Conservation (phyloP, 495 filamentous ascomycete species). For the Aspergillus diversus region DNA sequence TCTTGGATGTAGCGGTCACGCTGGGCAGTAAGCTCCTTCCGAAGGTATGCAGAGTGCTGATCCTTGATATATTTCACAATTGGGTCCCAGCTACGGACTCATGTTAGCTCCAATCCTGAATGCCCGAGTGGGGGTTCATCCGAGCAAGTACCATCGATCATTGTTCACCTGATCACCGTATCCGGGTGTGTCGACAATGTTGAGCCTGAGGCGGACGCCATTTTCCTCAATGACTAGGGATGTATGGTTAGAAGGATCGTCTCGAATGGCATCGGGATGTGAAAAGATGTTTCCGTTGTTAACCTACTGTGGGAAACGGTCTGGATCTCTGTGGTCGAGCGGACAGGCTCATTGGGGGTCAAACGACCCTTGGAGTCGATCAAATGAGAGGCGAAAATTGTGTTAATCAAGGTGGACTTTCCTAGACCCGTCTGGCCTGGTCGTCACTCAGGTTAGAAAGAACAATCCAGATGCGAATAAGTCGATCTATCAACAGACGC, state of each 20-base stretch:
- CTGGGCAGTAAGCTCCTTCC: conserved; percentile 99
- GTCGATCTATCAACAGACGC: not conserved
- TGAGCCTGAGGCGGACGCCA: conserved; percentile 74
- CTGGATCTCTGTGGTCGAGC: conserved; percentile 96
- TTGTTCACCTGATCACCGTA: conserved; percentile 85
- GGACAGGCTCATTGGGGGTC: conserved; percentile 86
- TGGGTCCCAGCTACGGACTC: conserved; percentile 68
- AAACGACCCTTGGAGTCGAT: conserved; percentile 98
- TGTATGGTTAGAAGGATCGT: conserved; percentile 23
- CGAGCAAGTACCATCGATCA: conserved; percentile 64
- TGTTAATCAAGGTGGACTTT: conserved; percentile 99
- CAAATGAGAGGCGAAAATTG: conserved; percentile 99
- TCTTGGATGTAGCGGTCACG: conserved; percentile 99
- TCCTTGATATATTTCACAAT: conserved; percentile 99
- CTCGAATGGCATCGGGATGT: not conserved
- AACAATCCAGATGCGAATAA: conserved; percentile 1
- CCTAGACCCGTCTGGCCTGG: conserved; percentile 96
- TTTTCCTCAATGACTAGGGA: conserved; percentile 91
- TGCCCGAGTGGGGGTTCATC: conserved; percentile 9
- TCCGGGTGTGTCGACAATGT: conserved; percentile 80
- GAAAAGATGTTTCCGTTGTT: conserved; percentile 8
- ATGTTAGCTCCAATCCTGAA: conserved; percentile 30
- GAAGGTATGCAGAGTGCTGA: conserved; percentile 98
- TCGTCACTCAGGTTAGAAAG: conserved; percentile 21
- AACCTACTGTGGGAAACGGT: conserved; percentile 84